phyloP scores from a whole-genome alignment of 179 eudicot genomes.

The Beta corolliflora region DNA sequence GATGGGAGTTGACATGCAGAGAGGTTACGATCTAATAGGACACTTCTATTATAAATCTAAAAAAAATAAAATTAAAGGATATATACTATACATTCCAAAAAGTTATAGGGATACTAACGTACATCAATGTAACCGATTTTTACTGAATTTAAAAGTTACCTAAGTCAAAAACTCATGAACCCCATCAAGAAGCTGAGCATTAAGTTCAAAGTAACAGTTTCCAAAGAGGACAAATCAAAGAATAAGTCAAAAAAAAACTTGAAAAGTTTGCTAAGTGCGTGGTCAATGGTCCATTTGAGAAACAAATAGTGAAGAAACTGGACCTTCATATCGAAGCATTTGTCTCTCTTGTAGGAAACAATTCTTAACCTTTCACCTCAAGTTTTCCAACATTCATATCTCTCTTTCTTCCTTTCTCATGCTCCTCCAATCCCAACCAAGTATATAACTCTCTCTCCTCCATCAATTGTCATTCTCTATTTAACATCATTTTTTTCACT shows the following conservation, averaged over 20 bases:
- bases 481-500: not conserved
- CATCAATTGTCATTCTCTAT: no score
- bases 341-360: slow-evolving; percentile 21
- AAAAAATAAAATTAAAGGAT: no score
- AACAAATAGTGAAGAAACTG: not conserved
- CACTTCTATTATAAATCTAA: no score
- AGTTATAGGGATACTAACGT: no score
- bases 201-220: not conserved
- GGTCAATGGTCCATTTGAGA: not conserved
- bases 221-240: not conserved
- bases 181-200: not conserved
- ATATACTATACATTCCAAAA: no score
- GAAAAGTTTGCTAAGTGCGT: not conserved
- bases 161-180: not conserved
- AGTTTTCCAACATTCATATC: not conserved
- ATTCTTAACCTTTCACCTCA: not conserved
- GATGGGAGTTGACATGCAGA: no score
- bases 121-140: no score
- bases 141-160: not conserved
- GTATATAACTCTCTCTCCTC: not conserved
- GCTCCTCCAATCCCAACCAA: slow-evolving; percentile 10
- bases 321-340: not conserved
- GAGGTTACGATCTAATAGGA: no score
- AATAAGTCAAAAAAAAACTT: not conserved
- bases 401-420: not conserved